These are phyloP conservation scores for Exsudoporus frostii DNA, from an alignment of 768 basidiomycete genomes.

Conservation along the genomic window DNA sequence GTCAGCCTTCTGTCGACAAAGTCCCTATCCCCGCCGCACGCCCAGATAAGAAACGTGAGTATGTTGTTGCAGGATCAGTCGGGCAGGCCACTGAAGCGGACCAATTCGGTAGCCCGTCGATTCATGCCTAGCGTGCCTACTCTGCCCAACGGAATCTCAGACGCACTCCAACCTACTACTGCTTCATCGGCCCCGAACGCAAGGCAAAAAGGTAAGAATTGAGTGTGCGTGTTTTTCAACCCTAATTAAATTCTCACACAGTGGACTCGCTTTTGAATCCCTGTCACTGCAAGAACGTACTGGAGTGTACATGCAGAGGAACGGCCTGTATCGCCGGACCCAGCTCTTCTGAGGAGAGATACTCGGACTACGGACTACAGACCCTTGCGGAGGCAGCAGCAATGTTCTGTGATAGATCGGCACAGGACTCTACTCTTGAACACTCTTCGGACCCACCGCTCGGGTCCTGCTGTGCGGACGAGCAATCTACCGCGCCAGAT, in stretches of 20 bases:
- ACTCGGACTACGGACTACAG: conserved; percentile 24
- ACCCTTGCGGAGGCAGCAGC: conserved; percentile 39
- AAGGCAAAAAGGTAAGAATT: conserved; percentile 47
- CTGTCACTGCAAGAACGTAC: conserved; percentile 55
- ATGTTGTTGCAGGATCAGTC: neutral
- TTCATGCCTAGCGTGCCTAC: conserved; percentile 71
- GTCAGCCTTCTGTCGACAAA: conserved; percentile 28
- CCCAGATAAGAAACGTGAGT: conserved; percentile 34
- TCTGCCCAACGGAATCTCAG: conserved; percentile 70
- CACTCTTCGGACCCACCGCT: conserved; percentile 6
- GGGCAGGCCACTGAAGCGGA: conserved; percentile 17
- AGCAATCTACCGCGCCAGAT: neutral
- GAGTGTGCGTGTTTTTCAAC: neutral
- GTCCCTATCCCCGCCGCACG: conserved; percentile 32
- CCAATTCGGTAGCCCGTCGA: conserved; percentile 48
- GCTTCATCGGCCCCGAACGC: conserved; percentile 37
- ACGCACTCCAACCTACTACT: conserved; percentile 38
- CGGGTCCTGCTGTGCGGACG: conserved; percentile 22
- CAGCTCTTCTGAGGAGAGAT: conserved; percentile 1
- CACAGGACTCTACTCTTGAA: neutral
- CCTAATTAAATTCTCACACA: conserved; percentile 24
- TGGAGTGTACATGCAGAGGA: conserved; percentile 50
- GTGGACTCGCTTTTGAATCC: conserved; percentile 64
- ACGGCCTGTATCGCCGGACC: conserved; percentile 1
- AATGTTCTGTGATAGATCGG: conserved; percentile 16